phyloP scores from a whole-genome alignment of 129 eudicot genomes.

The Ambrosia artemisiifolia region DNA sequence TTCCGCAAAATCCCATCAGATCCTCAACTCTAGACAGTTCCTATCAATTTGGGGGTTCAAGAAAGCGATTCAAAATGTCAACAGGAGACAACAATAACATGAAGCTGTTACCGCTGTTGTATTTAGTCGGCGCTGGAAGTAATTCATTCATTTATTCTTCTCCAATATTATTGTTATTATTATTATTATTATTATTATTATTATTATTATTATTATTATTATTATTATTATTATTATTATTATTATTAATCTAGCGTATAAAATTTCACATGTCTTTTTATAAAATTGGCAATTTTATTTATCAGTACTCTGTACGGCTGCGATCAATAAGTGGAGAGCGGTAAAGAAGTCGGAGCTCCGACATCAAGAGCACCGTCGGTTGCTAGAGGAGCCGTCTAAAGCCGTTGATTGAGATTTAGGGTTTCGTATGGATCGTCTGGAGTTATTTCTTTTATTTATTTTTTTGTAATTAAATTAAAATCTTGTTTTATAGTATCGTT shows the following conservation, averaged over 20 bases:
- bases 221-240: too few relatives aligned
- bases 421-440: conserved; percentile 2
- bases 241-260: too few relatives aligned
- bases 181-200: too few relatives aligned
- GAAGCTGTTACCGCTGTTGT: conserved; percentile 54
- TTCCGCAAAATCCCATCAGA: conserved; percentile 1
- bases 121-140: conserved; percentile 83
- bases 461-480: not conserved
- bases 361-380: conserved; percentile 35
- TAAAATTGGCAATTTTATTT: conserved; percentile 1
- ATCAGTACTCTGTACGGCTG: conserved; percentile 63
- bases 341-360: conserved; percentile 41
- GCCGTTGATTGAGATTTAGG: conserved; percentile 30
- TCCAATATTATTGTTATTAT: too few relatives aligned
- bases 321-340: conserved; percentile 60
- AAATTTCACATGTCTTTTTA: too few relatives aligned
- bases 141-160: conserved; percentile 17
- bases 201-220: too few relatives aligned
- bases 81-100: conserved; percentile 56
- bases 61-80: conserved; percentile 26
- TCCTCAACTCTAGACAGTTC: not conserved
- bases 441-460: not conserved
- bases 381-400: conserved; percentile 38
- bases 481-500: not conserved
- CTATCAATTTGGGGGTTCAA: not conserved